Evolutionary conservation across 176 grass and related monocot species (phyloP).

Genomic region (Oropetium thomaeum): DNA sequence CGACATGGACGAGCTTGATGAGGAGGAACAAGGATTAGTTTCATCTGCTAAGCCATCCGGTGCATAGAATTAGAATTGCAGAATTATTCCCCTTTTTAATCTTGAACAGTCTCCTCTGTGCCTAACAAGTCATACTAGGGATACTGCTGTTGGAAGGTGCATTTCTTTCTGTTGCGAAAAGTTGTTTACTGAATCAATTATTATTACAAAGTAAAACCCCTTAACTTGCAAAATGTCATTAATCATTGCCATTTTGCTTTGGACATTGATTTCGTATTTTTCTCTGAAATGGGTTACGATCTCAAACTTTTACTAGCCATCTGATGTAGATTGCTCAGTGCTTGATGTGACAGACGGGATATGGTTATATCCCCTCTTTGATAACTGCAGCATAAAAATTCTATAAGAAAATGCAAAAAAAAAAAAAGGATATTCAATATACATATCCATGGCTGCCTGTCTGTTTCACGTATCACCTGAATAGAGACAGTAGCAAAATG

Average conservation of each 20-base stretch:
- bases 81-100: constrained; percentile 7
- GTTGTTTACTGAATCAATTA: background rate
- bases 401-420: background rate
- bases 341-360: background rate
- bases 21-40: constrained; percentile 52
- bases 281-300: background rate
- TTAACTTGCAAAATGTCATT: constrained; percentile 1
- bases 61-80: constrained; percentile 22
- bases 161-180: background rate
- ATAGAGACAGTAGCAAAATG: background rate
- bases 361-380: background rate
- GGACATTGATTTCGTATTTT: background rate
- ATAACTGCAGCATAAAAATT: background rate
- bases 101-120: constrained; percentile 1
- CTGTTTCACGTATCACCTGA: background rate
- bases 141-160: background rate
- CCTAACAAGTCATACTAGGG: background rate
- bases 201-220: background rate
- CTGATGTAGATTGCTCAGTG: background rate
- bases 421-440: background rate
- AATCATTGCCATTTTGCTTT: background rate
- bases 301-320: background rate
- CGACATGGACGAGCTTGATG: constrained; percentile 29
- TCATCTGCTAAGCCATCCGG: constrained; percentile 27
- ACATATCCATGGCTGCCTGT: background rate